These are phyloP conservation scores for Colletotrichum paranaense DNA, from an alignment of 2,329 filamentous ascomycete genomes.

Conservation along the genomic window DNA sequence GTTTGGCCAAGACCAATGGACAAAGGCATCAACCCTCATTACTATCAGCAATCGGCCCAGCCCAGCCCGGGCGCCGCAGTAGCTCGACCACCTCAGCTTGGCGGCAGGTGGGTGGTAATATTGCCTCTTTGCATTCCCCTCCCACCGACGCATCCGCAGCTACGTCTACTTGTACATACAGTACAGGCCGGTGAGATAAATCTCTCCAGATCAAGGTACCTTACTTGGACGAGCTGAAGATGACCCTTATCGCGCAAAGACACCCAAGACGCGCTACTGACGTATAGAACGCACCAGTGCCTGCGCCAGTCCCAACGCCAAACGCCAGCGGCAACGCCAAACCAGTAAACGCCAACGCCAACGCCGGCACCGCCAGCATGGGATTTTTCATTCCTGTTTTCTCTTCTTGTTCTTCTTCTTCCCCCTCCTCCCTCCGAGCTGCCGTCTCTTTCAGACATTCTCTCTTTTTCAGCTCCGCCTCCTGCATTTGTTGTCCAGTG, in stretches of 20 bases:
- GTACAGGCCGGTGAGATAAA: not conserved
- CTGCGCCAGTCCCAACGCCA: slow-evolving; percentile 5
- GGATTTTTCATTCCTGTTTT: slow-evolving; percentile 11
- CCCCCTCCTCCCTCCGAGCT: not conserved
- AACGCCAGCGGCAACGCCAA: slow-evolving; percentile 7
- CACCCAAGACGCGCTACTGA: not conserved
- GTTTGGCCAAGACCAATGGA: slow-evolving; percentile 25
- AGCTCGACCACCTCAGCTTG: not conserved
- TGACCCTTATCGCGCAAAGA: slow-evolving; percentile 7
- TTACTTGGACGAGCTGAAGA: not conserved
- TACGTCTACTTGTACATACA: too few species aligned
- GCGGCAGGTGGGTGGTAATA: slow-evolving; percentile 3
- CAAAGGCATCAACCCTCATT: slow-evolving; percentile 1
- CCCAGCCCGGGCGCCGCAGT: not conserved
- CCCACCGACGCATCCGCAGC: not conserved
- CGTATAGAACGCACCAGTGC: slow-evolving; percentile 2
- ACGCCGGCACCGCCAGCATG: slow-evolving; percentile 18
- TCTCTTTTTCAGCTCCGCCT: not conserved
- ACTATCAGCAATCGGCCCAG: not conserved
- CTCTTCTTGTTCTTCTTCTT: slow-evolving; percentile 11
- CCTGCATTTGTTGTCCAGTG: not conserved
- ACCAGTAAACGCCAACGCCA: slow-evolving; percentile 2
- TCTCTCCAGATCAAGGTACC: too few species aligned
- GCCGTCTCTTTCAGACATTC: not conserved
- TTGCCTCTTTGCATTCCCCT: slow-evolving; percentile 7